Percentiles rank a stretch among this genome's conserved stretches.
These are phyloP conservation scores for Claviceps africana DNA, from an alignment of 2,329 filamentous ascomycete genomes.

Conservation along the genomic window DNA sequence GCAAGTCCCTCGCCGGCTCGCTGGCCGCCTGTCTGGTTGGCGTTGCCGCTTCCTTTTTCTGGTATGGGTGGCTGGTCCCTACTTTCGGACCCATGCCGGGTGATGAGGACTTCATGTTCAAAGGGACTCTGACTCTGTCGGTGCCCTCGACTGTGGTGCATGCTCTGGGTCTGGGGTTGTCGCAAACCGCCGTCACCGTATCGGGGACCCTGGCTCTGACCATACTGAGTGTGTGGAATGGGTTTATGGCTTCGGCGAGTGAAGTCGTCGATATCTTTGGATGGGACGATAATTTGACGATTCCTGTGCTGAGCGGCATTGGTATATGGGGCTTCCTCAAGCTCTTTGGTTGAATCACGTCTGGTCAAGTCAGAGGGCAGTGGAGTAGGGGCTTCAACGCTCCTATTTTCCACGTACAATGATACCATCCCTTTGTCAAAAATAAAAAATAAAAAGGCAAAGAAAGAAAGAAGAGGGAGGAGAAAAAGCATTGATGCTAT, in stretches of 20 bases:
- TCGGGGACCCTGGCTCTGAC: constrained; percentile 60
- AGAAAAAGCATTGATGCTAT: neutral
- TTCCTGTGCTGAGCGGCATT: constrained; percentile 77
- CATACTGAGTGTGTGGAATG: constrained; percentile 72
- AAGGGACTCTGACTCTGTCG: constrained; percentile 55
- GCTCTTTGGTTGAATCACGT: constrained; percentile 49
- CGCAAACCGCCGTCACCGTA: constrained; percentile 44
- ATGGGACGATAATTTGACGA: constrained; percentile 95
- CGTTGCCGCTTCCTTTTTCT: constrained; percentile 66
- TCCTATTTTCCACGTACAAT: neutral
- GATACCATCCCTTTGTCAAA: too few species aligned
- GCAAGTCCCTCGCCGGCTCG: constrained; percentile 86
- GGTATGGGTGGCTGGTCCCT: constrained; percentile 79
- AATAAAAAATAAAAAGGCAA: too few species aligned
- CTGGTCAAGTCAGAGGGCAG: neutral
- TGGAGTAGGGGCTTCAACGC: neutral
- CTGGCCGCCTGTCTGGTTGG: constrained; percentile 72
- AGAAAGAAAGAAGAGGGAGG: too few species aligned
- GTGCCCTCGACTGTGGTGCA: constrained; percentile 48
- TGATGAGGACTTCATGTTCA: constrained; percentile 64
- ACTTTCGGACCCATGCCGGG: constrained; percentile 50
- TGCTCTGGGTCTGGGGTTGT: constrained; percentile 38
- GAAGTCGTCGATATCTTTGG: constrained; percentile 86
- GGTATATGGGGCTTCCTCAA: constrained; percentile 88
- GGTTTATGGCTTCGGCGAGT: constrained; percentile 75